phyloP scores from a whole-genome alignment of 2,329 filamentous ascomycete species.

The Aspergillus sp. region DNA sequence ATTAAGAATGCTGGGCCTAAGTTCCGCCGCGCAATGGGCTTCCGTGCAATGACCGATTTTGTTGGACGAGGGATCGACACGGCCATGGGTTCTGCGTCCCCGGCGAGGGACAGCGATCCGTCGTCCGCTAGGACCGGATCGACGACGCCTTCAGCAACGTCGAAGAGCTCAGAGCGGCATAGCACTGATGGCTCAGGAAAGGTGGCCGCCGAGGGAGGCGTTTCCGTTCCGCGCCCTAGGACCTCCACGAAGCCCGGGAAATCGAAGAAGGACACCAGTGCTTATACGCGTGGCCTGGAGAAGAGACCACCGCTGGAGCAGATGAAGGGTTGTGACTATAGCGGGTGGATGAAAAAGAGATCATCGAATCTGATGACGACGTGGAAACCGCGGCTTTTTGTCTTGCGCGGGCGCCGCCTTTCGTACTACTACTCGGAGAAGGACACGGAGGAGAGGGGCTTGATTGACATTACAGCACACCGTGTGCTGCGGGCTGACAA shows the following conservation, averaged over 20 bases:
- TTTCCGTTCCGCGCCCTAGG: constrained; percentile 44
- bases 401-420: constrained; percentile 79
- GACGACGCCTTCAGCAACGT: constrained; percentile 52
- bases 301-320: constrained; percentile 75
- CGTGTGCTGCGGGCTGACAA: constrained; percentile 91
- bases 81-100: constrained; percentile 34
- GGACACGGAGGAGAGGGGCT: constrained; percentile 83
- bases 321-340: constrained; percentile 80
- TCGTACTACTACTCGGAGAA: constrained; percentile 95
- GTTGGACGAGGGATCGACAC: constrained; percentile 45
- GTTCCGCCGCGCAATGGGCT: constrained; percentile 54
- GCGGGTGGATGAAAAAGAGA: constrained; percentile 99
- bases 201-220: constrained; percentile 39
- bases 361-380: constrained; percentile 92
- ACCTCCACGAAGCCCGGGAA: constrained; percentile 45
- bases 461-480: constrained; percentile 97
- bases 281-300: constrained; percentile 76
- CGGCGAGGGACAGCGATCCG: constrained; percentile 44
- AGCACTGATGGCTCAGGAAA: constrained; percentile 54
- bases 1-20: constrained; percentile 51
- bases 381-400: constrained; percentile 95
- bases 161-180: constrained; percentile 69
- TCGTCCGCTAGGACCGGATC: constrained; percentile 72
- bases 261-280: constrained; percentile 88
- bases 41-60: constrained; percentile 75